Evolutionary conservation across 2,329 filamentous ascomycete genomes (phyloP).

Genomic region (Aspergillus fijiensis): DNA sequence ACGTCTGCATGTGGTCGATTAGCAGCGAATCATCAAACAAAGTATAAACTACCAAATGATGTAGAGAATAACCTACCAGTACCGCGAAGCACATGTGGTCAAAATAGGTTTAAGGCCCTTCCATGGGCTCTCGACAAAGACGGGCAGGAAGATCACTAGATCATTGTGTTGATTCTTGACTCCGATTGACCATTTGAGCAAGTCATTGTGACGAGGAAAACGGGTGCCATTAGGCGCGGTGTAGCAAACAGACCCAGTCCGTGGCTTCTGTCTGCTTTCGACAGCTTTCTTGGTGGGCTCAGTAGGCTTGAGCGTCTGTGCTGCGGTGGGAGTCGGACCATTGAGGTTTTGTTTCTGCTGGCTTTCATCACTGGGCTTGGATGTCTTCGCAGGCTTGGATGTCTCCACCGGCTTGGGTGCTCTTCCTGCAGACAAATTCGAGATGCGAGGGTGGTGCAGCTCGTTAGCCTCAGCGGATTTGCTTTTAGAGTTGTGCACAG

Average conservation of each 20-base stretch:
- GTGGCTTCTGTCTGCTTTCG: neutral
- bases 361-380: neutral
- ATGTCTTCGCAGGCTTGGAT: neutral
- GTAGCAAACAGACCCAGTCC: constrained; percentile 11
- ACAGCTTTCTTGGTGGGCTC: neutral
- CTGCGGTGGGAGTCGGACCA: neutral
- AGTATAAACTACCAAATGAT: neutral
- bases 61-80: constrained; percentile 3
- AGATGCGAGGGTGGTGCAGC: neutral
- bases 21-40: neutral
- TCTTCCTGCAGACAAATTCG: neutral
- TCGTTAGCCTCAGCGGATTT: neutral
- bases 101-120: constrained; percentile 13
- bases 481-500: neutral
- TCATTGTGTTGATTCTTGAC: constrained; percentile 12
- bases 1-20: neutral
- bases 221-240: constrained; percentile 26
- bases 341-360: neutral
- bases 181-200: constrained; percentile 19
- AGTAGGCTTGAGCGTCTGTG: neutral
- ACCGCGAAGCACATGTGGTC: constrained; percentile 5
- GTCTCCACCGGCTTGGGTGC: neutral
- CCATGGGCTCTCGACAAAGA: constrained; percentile 25
- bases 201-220: constrained; percentile 13
- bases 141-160: constrained; percentile 19